A percentile compares a stretch with the other conserved stretches of the same genome.
These are phyloP conservation scores for Lactarius pseudohatsudake DNA, from an alignment of 768 basidiomycete genomes.

Conservation along the genomic window DNA sequence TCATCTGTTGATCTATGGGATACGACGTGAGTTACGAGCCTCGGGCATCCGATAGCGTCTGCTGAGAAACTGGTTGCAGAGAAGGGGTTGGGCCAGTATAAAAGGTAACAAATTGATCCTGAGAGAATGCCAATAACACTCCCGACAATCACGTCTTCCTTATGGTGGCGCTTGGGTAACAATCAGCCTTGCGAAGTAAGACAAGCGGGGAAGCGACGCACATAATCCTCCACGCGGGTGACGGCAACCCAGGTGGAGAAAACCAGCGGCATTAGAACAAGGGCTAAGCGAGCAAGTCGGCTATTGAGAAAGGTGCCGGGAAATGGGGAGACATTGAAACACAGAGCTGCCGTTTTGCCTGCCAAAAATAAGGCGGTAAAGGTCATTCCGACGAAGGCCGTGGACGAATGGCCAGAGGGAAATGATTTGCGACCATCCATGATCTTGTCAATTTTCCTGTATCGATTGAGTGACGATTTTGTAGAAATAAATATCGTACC, in stretches of 20 bases:
- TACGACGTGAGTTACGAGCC: slow-evolving; percentile 38
- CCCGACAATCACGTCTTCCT: slow-evolving; percentile 67
- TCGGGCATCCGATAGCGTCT: slow-evolving; percentile 40
- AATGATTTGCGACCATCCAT: slow-evolving; percentile 59
- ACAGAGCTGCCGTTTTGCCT: slow-evolving; percentile 62
- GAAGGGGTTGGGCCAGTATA: slow-evolving; percentile 69
- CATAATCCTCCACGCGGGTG: slow-evolving; percentile 64
- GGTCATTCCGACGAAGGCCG: slow-evolving; percentile 64
- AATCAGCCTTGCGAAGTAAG: slow-evolving; percentile 14
- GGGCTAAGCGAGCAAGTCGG: slow-evolving; percentile 44
- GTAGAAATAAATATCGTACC: slow-evolving; percentile 4
- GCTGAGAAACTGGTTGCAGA: slow-evolving; percentile 39
- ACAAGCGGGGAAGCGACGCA: slow-evolving; percentile 37
- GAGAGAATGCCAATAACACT: slow-evolving; percentile 55
- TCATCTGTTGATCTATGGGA: slow-evolving; percentile 31
- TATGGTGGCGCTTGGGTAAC: slow-evolving; percentile 55
- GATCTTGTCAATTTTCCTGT: slow-evolving; percentile 39
- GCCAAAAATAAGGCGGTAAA: slow-evolving; percentile 63
- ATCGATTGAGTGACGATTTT: slow-evolving; percentile 9
- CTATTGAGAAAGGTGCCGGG: slow-evolving; percentile 44
- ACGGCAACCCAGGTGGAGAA: slow-evolving; percentile 64
- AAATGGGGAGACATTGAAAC: slow-evolving; percentile 43
- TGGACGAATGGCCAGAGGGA: slow-evolving; percentile 69
- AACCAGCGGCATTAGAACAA: slow-evolving; percentile 54
- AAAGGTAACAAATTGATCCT: slow-evolving; percentile 51